These are phyloP conservation scores for Candida railenensis DNA, from an alignment of 805 yeast genomes.

Conservation along the genomic window DNA sequence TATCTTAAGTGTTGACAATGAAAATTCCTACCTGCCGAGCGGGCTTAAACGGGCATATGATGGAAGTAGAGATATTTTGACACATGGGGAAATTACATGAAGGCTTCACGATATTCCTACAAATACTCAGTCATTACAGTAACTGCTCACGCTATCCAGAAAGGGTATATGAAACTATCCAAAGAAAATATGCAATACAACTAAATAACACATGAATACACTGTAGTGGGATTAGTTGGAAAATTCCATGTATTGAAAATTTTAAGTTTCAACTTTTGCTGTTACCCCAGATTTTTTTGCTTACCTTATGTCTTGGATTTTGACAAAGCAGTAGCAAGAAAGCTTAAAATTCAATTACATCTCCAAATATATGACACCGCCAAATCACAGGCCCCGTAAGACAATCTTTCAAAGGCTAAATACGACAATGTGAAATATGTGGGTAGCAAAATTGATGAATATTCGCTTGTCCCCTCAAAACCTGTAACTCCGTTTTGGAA, in stretches of 20 bases:
- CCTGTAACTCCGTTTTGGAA: neutral
- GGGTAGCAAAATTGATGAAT: neutral
- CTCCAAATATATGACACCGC: neutral
- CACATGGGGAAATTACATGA: neutral
- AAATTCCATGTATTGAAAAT: no score
- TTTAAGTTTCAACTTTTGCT: neutral
- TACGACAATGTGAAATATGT: no score
- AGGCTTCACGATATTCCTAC: no score
- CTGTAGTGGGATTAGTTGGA: no score
- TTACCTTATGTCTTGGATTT: no score
- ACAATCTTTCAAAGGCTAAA: no score
- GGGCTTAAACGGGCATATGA: no score
- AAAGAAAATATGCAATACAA: no score
- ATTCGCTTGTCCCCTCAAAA: neutral
- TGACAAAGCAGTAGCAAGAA: neutral
- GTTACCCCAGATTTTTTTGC: neutral
- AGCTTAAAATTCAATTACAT: neutral
- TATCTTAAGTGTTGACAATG: no score
- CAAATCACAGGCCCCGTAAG: neutral
- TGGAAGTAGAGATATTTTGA: no score
- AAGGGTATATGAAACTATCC: no score
- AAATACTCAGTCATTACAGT: neutral
- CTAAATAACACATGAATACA: no score
- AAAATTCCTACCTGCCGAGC: neutral
- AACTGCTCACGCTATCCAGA: neutral